phyloP scores from a whole-genome alignment of 345 rosid species.

The Ricinus communis region DNA sequence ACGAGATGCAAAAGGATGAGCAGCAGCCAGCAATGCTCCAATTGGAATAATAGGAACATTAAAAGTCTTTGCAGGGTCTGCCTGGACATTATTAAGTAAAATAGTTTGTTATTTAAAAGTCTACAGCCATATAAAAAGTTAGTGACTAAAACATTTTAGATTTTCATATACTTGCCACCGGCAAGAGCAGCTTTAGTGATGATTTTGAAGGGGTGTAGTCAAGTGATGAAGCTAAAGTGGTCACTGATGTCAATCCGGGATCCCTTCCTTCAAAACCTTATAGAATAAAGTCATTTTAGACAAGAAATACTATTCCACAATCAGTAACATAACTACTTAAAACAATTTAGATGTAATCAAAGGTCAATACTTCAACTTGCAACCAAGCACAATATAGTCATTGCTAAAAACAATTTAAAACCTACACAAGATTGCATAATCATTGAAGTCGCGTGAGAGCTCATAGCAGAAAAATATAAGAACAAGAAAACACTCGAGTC shows the following conservation, averaged over 20 bases:
- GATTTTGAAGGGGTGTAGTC: slow-evolving; percentile 76
- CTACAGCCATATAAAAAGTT: neutral
- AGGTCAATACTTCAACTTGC: neutral
- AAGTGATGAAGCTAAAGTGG: slow-evolving; percentile 72
- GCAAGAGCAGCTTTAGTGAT: slow-evolving; percentile 64
- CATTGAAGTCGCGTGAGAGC: neutral
- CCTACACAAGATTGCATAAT: neutral
- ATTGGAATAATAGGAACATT: slow-evolving; percentile 66
- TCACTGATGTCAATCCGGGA: slow-evolving; percentile 59
- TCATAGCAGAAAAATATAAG: neutral
- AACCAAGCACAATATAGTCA: neutral
- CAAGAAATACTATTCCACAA: neutral
- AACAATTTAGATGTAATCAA: neutral
- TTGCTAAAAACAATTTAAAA: neutral
- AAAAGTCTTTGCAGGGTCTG: slow-evolving; percentile 58
- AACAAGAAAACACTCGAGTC: neutral
- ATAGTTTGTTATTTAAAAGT: neutral
- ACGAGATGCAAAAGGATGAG: slow-evolving; percentile 56
- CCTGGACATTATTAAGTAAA: slow-evolving; percentile 35
- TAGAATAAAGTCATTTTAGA: slow-evolving; percentile 16
- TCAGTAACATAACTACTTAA: neutral
- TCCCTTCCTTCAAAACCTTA: slow-evolving; percentile 65
- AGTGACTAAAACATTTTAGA: slow-evolving; percentile 1
- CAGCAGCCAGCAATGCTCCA: slow-evolving; percentile 54
- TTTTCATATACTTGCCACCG: slow-evolving; percentile 53